Evolutionary conservation across 257 asterid species (phyloP).

Genomic region (Thymus quinquecostatus): DNA sequence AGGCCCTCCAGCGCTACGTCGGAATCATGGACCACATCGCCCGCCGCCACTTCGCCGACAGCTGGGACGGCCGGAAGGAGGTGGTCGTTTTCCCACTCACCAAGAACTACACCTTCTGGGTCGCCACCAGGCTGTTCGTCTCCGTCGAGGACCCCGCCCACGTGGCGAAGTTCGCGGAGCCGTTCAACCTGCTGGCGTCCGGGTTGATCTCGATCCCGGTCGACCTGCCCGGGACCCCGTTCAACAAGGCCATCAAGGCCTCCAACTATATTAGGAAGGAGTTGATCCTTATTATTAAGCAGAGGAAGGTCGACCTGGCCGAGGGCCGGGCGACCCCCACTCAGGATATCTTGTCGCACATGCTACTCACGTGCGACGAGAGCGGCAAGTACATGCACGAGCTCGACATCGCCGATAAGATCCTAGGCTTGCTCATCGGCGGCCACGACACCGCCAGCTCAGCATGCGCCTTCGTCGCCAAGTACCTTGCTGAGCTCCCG

Average conservation of each 20-base stretch:
- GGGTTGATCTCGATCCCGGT: slow-evolving; percentile 57
- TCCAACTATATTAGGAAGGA: slow-evolving; percentile 48
- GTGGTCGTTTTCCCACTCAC: slow-evolving; percentile 46
- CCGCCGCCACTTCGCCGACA: slow-evolving; percentile 42
- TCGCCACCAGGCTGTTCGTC: slow-evolving; percentile 51
- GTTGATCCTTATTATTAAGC: slow-evolving; percentile 44
- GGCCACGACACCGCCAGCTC: slow-evolving; percentile 65
- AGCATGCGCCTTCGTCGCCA: slow-evolving; percentile 51
- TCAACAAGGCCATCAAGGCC: slow-evolving; percentile 52
- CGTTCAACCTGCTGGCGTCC: slow-evolving; percentile 43
- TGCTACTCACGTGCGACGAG: slow-evolving; percentile 50
- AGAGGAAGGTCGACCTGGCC: slow-evolving; percentile 46
- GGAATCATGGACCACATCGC: slow-evolving; percentile 62
- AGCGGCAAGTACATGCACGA: slow-evolving; percentile 47
- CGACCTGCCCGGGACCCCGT: slow-evolving; percentile 65
- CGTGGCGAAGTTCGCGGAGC: slow-evolving; percentile 43
- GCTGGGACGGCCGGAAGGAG: slow-evolving; percentile 42
- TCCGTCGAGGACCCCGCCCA: slow-evolving; percentile 54
- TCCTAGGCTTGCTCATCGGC: slow-evolving; percentile 51
- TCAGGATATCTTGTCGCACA: slow-evolving; percentile 54
- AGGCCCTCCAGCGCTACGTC: slow-evolving; percentile 55
- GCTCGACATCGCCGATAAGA: slow-evolving; percentile 50
- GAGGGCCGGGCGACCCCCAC: slow-evolving; percentile 48
- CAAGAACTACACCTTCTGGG: slow-evolving; percentile 55
- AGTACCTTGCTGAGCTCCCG: slow-evolving; percentile 52